Percentiles rank a stretch among this genome's conserved stretches.
Conservation (phyloP, 2,329 filamentous ascomycete genomes). For the Lithohypha guttulata region DNA sequence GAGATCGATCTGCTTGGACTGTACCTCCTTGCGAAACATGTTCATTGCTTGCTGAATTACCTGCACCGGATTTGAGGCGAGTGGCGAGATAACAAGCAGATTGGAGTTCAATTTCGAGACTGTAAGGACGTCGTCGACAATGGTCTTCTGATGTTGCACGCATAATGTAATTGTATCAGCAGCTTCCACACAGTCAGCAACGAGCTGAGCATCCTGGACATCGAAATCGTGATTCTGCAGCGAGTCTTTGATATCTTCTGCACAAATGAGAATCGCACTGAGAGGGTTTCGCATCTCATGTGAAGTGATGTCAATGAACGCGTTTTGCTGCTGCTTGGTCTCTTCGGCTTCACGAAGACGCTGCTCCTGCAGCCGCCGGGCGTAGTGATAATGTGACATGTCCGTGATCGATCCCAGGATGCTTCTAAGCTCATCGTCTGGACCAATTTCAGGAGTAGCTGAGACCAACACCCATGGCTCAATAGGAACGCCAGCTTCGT, state of each 20-base stretch:
- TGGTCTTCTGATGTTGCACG: constrained; percentile 66
- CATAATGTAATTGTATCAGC: constrained; percentile 38
- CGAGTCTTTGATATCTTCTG: no score
- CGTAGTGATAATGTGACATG: constrained; percentile 73
- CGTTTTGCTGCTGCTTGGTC: constrained; percentile 58
- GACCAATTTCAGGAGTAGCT: constrained; percentile 13
- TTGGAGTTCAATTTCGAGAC: constrained; percentile 66
- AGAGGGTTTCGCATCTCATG: constrained; percentile 47
- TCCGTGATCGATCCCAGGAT: no score
- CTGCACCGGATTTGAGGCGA: constrained; percentile 41
- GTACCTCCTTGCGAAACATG: constrained; percentile 66
- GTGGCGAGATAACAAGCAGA: constrained; percentile 48
- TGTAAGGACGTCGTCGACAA: constrained; percentile 61
- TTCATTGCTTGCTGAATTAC: constrained; percentile 45
- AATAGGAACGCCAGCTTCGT: no score
- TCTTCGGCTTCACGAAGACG: constrained; percentile 70
- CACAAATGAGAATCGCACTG: constrained; percentile 46
- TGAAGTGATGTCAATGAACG: constrained; percentile 43
- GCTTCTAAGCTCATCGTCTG: no score
- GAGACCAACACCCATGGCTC: no score
- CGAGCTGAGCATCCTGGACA: background rate
- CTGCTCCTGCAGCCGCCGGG: constrained; percentile 64
- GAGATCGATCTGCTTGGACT: constrained; percentile 56
- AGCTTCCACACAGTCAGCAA: background rate
- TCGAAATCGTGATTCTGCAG: no score